Evolutionary conservation across 306 rosid species (phyloP), one percentile per base, ranked within the genome.

Genomic region (Fragaria vesca): DNA sequence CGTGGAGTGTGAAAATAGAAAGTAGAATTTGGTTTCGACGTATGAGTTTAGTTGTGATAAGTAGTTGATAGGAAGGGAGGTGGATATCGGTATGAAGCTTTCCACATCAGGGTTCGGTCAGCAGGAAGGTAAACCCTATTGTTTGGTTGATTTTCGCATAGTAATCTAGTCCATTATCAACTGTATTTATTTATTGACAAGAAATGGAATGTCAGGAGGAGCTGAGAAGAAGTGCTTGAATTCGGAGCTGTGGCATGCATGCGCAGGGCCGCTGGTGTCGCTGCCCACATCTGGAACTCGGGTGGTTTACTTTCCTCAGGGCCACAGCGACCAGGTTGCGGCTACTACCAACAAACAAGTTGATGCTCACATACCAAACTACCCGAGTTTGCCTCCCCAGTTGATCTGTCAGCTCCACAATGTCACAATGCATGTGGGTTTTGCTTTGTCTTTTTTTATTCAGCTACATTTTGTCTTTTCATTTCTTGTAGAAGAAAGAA

Each of bases 241-340:
- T 85, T 91, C 97, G 78, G 97, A 93, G 94, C 90, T 93, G 69
- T 93, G 98, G 98, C 98, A 93, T 89, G 98, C 98, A 71, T 93
- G 98, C 48, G 97, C 97, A 65, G 97, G 97, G 69, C 97, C 97
- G 45, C 84, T 91, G 70, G 97, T 91, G 66, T 89, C 91, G 76
- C 93, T 91, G 72, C 97, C 97, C 43, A 86, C 86, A 40, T 81
- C 90, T 54, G 94, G 91, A 60, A 86, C 93, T 79, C 90, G 94
- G 50, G 97, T 89, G 66, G 94, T 89, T 55, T 91, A 91, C 94
- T 93, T 93, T 81, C 93, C 98, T 75, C 98, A 93, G 91, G 98
- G 98, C 77, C 98, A 93, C 66, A 89, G 97, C 54, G 97, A 91
- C 87, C 97, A 91, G 94, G 97, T 91, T 85, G 84, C 94, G 69